Percentiles rank a stretch among this genome's conserved stretches.
phyloP scores from a whole-genome alignment of 345 rosid species.

The Rhizophora mangle region DNA sequence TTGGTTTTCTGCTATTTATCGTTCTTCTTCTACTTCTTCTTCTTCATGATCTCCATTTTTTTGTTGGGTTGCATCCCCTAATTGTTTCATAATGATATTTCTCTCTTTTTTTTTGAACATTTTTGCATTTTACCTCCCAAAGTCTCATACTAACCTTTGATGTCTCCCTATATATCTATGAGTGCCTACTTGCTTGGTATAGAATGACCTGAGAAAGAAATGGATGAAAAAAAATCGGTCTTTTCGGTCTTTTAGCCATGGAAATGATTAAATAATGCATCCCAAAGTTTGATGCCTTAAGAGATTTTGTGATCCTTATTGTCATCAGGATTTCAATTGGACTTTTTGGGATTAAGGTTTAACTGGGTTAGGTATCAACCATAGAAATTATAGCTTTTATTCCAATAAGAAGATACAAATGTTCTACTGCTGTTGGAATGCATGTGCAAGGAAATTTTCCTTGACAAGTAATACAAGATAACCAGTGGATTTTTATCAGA shows the following conservation, averaged over 20 bases:
- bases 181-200: background rate
- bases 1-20: conserved; percentile 18
- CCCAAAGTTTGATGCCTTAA: background rate
- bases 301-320: background rate
- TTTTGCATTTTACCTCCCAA: no score
- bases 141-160: no score
- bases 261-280: no score
- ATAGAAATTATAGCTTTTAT: no score
- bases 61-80: background rate
- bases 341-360: no score
- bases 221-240: background rate
- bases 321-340: no score
- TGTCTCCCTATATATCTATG: background rate
- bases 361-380: no score
- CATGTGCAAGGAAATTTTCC: conserved; percentile 25
- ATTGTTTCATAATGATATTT: no score
- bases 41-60: background rate
- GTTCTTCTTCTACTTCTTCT: background rate
- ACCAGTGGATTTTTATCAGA: conserved; percentile 88
- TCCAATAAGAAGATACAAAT: no score
- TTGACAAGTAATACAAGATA: conserved; percentile 68
- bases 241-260: no score
- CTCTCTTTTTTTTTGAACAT: no score
- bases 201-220: conserved; percentile 1
- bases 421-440: background rate